phyloP scores from a whole-genome alignment of 306 rosid species.

The Dalbergia cochinchinensis region DNA sequence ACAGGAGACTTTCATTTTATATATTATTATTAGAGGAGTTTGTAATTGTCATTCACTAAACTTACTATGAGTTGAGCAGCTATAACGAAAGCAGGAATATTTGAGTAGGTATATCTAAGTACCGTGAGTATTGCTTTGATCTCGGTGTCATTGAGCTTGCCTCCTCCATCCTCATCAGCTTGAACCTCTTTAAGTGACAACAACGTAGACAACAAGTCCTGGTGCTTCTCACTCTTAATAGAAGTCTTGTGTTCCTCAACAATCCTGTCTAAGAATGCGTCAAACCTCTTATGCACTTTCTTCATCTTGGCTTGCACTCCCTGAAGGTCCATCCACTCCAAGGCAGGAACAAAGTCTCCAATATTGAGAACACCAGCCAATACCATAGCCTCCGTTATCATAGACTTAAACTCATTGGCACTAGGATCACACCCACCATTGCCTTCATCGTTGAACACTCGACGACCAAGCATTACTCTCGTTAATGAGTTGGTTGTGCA shows the following conservation, averaged over 20 bases:
- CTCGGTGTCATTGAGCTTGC: slow-evolving; percentile 61
- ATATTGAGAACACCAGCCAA: slow-evolving; percentile 73
- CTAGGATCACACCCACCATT: slow-evolving; percentile 51
- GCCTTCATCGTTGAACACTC: slow-evolving; percentile 63
- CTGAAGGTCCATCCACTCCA: slow-evolving; percentile 72
- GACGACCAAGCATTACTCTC: slow-evolving; percentile 68
- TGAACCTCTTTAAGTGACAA: slow-evolving; percentile 55
- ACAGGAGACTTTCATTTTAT: too few relatives aligned
- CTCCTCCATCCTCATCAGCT: slow-evolving; percentile 39
- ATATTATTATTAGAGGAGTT: too few relatives aligned
- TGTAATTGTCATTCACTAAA: too few relatives aligned
- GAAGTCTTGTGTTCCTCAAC: slow-evolving; percentile 61
- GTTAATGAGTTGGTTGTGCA: slow-evolving; percentile 75
- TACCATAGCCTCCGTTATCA: slow-evolving; percentile 78
- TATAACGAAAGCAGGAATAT: too few relatives aligned
- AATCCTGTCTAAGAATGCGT: slow-evolving; percentile 59
- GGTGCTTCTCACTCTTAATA: slow-evolving; percentile 41
- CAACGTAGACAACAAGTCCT: slow-evolving; percentile 62
- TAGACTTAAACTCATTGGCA: slow-evolving; percentile 72
- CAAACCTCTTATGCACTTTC: slow-evolving; percentile 70
- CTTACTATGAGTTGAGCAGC: too few relatives aligned
- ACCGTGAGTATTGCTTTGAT: slow-evolving; percentile 84
- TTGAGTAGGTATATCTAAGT: not conserved
- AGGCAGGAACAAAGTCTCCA: slow-evolving; percentile 73
- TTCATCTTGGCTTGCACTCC: slow-evolving; percentile 72